A percentile compares a stretch with the other conserved stretches of the same genome.
Conservation (phyloP, 257 asterid species). For the Solanum sparsipilum region DNA sequence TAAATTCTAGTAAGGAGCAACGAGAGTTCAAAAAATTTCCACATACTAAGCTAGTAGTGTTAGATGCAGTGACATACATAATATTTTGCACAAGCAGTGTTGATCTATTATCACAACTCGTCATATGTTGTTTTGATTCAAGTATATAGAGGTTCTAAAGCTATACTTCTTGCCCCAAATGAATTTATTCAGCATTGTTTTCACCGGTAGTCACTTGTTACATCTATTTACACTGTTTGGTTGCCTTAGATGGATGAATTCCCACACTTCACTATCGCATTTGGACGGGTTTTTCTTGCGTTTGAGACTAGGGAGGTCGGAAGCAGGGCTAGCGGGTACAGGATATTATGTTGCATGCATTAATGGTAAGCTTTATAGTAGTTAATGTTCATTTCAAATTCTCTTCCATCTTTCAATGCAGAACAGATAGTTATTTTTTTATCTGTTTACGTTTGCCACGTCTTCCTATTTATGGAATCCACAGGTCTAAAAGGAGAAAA, state of each 20-base stretch:
- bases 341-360: slow-evolving; percentile 64
- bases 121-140: background rate
- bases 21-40: background rate
- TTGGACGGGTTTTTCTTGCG: slow-evolving; percentile 64
- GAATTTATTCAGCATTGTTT: background rate
- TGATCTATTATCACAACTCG: background rate
- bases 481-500: slow-evolving; percentile 25
- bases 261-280: slow-evolving; percentile 18
- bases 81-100: background rate
- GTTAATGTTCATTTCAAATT: background rate
- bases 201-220: background rate
- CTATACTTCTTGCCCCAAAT: background rate
- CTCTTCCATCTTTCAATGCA: background rate
- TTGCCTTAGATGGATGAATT: slow-evolving; percentile 44
- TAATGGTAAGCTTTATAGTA: slow-evolving; percentile 22
- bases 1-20: background rate
- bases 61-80: background rate
- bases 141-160: background rate
- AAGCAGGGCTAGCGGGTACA: slow-evolving; percentile 39
- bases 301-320: slow-evolving; percentile 45
- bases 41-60: background rate
- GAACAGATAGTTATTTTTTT: background rate
- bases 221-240: too few relatives aligned
- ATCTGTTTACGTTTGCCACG: background rate
- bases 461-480: background rate